Evolutionary conservation across 2,329 filamentous ascomycete species (phyloP).

Genomic region (Tolypocladium tundrense): DNA sequence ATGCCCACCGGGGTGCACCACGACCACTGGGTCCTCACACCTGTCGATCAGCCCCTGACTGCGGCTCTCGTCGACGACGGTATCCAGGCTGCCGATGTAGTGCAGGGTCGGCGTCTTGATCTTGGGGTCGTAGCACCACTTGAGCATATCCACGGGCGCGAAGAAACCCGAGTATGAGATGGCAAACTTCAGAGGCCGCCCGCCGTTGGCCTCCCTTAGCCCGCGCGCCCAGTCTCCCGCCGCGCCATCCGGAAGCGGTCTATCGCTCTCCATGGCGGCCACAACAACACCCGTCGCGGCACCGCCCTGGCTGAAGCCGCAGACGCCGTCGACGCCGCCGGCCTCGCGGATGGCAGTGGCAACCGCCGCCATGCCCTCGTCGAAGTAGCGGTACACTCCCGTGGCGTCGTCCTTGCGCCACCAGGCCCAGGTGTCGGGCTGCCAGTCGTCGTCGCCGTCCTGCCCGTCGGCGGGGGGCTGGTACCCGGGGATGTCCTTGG

Average conservation of each 20-base stretch:
- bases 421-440: slow-evolving; percentile 71
- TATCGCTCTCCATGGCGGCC: slow-evolving; percentile 50
- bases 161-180: slow-evolving; percentile 71
- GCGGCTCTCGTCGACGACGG: slow-evolving; percentile 72
- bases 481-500: slow-evolving; percentile 62
- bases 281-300: slow-evolving; percentile 64
- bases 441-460: slow-evolving; percentile 32
- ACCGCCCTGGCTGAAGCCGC: slow-evolving; percentile 77
- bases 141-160: slow-evolving; percentile 50
- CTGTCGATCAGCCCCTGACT: slow-evolving; percentile 57
- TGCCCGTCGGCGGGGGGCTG: slow-evolving; percentile 26
- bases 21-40: slow-evolving; percentile 43
- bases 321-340: slow-evolving; percentile 64
- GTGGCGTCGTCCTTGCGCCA: slow-evolving; percentile 60
- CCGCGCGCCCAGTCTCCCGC: slow-evolving; percentile 30
- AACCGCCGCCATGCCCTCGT: slow-evolving; percentile 55
- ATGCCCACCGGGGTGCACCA: slow-evolving; percentile 79
- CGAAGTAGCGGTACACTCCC: slow-evolving; percentile 55
- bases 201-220: slow-evolving; percentile 39
- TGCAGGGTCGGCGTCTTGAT: slow-evolving; percentile 72
- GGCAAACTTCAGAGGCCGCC: slow-evolving; percentile 52
- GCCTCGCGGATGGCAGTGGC: slow-evolving; percentile 51
- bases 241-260: slow-evolving; percentile 15
- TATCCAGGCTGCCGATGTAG: slow-evolving; percentile 74
- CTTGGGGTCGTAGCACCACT: slow-evolving; percentile 58